Base-by-base conservation (phyloP, 129 eudicot species). In the Pulicaria dysenterica region DNA sequence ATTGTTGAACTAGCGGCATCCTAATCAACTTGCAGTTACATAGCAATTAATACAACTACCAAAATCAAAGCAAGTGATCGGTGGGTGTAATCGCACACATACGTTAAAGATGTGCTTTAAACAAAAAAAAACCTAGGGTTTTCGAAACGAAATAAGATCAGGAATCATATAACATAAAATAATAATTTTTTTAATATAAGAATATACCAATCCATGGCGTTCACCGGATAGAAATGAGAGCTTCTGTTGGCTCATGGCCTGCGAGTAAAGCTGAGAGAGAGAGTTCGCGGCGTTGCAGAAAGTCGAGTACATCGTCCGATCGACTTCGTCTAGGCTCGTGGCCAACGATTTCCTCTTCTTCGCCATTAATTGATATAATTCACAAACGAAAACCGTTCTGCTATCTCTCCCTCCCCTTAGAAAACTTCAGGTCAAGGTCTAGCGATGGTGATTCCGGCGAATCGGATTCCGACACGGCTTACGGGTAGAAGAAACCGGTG, bases 281-380 rank as follows among this genome's bases (percentile, higher is more conserved):
- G 88, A 86, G 45, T 83, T 86, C 8, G 91, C 91, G 2, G 87
- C 90, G 83, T 83, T 73, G 74, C 83, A 79, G 17, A 85, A 85
- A 3, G 83, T 53, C 15, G 87, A 42, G 67, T 85, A 85, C 85
- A 85, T 79, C 63, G 87, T 82, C 67, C 90, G 80, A 82, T 85
- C 90, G 51, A 85, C 90, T 81, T 85, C 90, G 38, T 85, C 90
- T 1, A 85, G 79, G 71, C 83, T 63, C 8, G 83, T 75, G 0
- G 87, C 90, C 38, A 71, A 72, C 7, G 90, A 85, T 67, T 85
- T 85, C 80, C 90, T 79, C 75, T 85, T 85, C 70, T 82, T 75
- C 50, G 72, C 81, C 90, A 85, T 85, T 70, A 7, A 40, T 47
- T 39, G 17, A 10, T 1, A 5, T 11, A 12, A 77, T 24, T 34